Conservation (phyloP, 257 asterid genomes). For the Ballota nigra region DNA sequence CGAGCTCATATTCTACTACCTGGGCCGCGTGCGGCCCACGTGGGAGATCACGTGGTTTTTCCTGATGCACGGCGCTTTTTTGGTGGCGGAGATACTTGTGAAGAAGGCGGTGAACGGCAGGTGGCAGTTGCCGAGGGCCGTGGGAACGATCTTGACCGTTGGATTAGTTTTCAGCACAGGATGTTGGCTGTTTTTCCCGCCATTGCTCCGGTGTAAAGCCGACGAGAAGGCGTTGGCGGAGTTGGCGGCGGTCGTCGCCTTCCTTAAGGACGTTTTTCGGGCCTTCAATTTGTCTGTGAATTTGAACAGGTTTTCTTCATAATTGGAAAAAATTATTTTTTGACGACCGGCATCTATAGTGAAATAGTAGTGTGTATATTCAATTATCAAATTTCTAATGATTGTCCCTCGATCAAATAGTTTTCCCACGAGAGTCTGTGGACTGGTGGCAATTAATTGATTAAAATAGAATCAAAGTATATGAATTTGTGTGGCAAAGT, state of each 20-base stretch:
- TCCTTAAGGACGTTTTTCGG: slow-evolving; percentile 43
- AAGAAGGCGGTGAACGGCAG: slow-evolving; percentile 47
- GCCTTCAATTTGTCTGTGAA: slow-evolving; percentile 29
- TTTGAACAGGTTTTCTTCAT: not conserved
- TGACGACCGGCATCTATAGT: too few relatives aligned
- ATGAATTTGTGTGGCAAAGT: too few relatives aligned
- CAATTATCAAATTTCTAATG: too few relatives aligned
- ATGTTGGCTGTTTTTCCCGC: slow-evolving; percentile 65
- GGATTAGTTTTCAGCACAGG: slow-evolving; percentile 51
- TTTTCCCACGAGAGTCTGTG: too few relatives aligned
- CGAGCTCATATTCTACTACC: slow-evolving; percentile 67
- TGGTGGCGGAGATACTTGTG: slow-evolving; percentile 38
- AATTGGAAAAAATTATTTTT: too few relatives aligned
- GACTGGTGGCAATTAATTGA: too few relatives aligned
- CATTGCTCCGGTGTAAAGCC: slow-evolving; percentile 44
- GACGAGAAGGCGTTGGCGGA: slow-evolving; percentile 52
- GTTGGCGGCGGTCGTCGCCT: slow-evolving; percentile 48
- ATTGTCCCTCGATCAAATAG: too few relatives aligned
- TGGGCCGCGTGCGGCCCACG: slow-evolving; percentile 65
- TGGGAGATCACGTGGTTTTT: slow-evolving; percentile 65
- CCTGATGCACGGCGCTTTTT: slow-evolving; percentile 54
- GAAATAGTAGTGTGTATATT: too few relatives aligned
- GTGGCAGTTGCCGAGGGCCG: slow-evolving; percentile 44
- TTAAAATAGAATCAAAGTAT: too few relatives aligned
- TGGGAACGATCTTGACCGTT: slow-evolving; percentile 38